Conservation (phyloP, 75 land plant species). For the Cunninghamia lanceolata region DNA sequence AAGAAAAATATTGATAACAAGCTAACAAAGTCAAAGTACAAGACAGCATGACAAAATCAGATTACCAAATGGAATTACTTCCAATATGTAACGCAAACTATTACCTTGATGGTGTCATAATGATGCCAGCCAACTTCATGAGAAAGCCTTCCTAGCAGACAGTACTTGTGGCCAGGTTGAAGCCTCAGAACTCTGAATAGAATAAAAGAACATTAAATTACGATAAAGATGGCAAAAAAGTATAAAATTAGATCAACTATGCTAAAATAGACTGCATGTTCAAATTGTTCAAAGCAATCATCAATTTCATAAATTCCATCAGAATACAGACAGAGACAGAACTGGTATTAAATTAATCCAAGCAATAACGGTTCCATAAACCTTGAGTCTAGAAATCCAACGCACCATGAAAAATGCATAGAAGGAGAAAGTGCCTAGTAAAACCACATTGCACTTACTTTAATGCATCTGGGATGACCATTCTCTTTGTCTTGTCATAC, state of each 20-base stretch:
- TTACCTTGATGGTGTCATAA: conserved; percentile 41
- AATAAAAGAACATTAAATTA: neutral
- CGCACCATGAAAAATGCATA: neutral
- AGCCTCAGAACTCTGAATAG: conserved; percentile 41
- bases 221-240: neutral
- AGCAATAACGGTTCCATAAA: neutral
- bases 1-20: neutral
- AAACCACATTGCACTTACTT: conserved; percentile 22
- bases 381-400: neutral
- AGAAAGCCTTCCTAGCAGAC: conserved; percentile 38
- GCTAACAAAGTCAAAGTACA: neutral
- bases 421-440: neutral
- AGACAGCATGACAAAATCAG: neutral
- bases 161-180: conserved; percentile 49
- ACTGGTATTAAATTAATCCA: neutral
- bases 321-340: neutral
- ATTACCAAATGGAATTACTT: neutral
- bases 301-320: neutral
- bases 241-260: neutral
- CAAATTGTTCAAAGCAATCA: neutral
- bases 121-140: conserved; percentile 51
- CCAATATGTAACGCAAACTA: neutral
- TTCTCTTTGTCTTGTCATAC: conserved; percentile 53
- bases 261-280: neutral
- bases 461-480: conserved; percentile 61